Base-by-base conservation (phyloP, 768 basidiomycete genomes). In the Lentinula guzmanii region DNA sequence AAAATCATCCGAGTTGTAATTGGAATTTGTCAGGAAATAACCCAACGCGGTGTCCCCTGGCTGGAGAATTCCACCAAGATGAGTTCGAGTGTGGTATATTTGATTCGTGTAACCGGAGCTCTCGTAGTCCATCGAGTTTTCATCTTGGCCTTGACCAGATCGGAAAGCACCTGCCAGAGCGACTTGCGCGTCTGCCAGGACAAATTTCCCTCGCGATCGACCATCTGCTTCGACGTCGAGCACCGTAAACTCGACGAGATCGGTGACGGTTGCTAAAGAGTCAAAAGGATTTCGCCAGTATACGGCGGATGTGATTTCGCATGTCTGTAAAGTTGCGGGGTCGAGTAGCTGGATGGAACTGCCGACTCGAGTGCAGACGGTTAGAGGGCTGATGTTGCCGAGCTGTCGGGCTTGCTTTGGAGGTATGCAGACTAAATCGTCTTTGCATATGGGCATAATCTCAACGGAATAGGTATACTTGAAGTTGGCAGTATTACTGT, bases 401-500 rank as follows among this genome's bases (percentile, higher is more conserved):
- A 95, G 77, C 16, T 85, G 76, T 8, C 89, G 86, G 0, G 97
- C 95, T 66, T 89, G 87, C 69, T 93, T 92, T 10, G 77, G 72
- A 2, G 95, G 93, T 39, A 99, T 80, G 71, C 91, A 93, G 21
- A 98, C 90, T 31, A 99, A 84, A 74, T 99, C 97, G 70, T 98
- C 97, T 72, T 98, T 98, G 80, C 97, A 99, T 60, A 99, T 86
- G 0, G 97, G 95, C 4, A 90, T 85, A 69, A 99, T 97, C 75
- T 98, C 96, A 66, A 98, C 91, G 4, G 95, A 97, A 79, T 93
- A 98, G 4, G 95, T 94, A 75, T 91, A 95, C 75, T 96, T 98
- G 82, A 91, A 97, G 75, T 93, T 98, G 37, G 96, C 91, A 3
- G 95, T 97, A 65, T 84, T 85, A 52, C 90, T 85, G 72, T 99